These are phyloP conservation scores for Dissophora globulifera DNA, from an alignment of 192 early-diverging fungal species.

Conservation along the genomic window DNA sequence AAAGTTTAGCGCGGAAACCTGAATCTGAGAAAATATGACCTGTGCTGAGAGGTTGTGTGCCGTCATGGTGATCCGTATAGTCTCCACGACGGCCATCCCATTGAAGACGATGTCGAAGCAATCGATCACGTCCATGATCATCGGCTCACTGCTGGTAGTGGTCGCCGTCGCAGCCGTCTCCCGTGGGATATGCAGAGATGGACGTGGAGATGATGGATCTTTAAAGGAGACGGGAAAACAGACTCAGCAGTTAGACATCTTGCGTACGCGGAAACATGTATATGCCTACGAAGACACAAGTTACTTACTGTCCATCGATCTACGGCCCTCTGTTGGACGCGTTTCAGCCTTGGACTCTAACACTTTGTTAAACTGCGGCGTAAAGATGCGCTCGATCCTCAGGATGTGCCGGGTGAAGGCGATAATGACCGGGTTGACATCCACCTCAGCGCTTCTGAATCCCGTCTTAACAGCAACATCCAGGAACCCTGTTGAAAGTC, in stretches of 20 bases:
- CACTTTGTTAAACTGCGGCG: constrained; percentile 41
- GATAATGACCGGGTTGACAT: constrained; percentile 62
- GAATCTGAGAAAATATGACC: constrained; percentile 54
- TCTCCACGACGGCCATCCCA: constrained; percentile 55
- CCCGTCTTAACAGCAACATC: constrained; percentile 54
- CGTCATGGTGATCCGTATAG: constrained; percentile 54
- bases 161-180: constrained; percentile 26
- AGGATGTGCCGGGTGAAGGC: constrained; percentile 68
- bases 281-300: too few species aligned
- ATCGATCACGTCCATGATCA: constrained; percentile 24
- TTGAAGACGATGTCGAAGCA: constrained; percentile 61
- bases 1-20: constrained; percentile 59
- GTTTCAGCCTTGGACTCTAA: constrained; percentile 12
- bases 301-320: constrained; percentile 36
- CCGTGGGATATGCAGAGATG: constrained; percentile 32
- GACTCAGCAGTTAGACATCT: too few species aligned
- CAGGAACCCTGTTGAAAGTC: constrained; percentile 50
- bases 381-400: constrained; percentile 64
- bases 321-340: constrained; percentile 21
- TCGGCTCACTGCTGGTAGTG: constrained; percentile 14
- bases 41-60: constrained; percentile 58
- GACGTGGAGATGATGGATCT: constrained; percentile 48
- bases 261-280: too few species aligned
- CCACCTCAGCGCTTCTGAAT: constrained; percentile 52
- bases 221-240: not conserved